These are phyloP conservation scores for Nakazawaea populi DNA, from an alignment of 805 yeast species.

Conservation along the genomic window DNA sequence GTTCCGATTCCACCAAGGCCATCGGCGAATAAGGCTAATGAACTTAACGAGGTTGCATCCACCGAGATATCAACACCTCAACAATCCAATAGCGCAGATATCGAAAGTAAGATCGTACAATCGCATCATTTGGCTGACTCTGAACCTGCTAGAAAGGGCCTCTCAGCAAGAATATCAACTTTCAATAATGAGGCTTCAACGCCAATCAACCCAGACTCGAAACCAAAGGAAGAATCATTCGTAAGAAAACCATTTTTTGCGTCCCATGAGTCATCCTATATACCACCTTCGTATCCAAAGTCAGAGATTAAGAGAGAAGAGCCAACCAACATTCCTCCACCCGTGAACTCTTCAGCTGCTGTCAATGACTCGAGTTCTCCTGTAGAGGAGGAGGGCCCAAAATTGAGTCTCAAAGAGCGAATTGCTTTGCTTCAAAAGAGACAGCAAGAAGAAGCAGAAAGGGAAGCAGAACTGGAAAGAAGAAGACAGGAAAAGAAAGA, in stretches of 20 bases:
- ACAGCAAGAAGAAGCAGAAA: constrained; percentile 74
- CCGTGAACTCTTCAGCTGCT: constrained; percentile 20
- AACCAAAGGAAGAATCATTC: constrained; percentile 38
- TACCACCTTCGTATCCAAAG: constrained; percentile 32
- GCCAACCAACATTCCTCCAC: constrained; percentile 16
- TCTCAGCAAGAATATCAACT: constrained; percentile 41
- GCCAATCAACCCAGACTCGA: constrained; percentile 33
- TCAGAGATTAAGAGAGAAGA: constrained; percentile 14
- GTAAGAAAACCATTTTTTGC: constrained; percentile 52
- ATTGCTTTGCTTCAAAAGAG: constrained; percentile 78
- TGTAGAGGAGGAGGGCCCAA: constrained; percentile 58
- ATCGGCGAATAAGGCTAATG: not conserved
- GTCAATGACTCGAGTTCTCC: constrained; percentile 18
- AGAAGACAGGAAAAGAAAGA: constrained; percentile 45
- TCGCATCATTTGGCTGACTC: not conserved
- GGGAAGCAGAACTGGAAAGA: constrained; percentile 51
- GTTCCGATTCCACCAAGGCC: not conserved
- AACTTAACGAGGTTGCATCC: constrained; percentile 1
- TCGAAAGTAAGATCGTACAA: not conserved
- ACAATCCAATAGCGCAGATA: not conserved
- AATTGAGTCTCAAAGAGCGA: constrained; percentile 79
- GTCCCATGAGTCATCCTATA: constrained; percentile 53
- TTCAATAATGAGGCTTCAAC: constrained; percentile 36
- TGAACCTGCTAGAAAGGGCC: constrained; percentile 13
- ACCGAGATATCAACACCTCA: not conserved